Evolutionary conservation across 2,329 filamentous ascomycete species (phyloP), one percentile per base, ranked within the genome.

Genomic region (Dactylonectria macrodidyma): DNA sequence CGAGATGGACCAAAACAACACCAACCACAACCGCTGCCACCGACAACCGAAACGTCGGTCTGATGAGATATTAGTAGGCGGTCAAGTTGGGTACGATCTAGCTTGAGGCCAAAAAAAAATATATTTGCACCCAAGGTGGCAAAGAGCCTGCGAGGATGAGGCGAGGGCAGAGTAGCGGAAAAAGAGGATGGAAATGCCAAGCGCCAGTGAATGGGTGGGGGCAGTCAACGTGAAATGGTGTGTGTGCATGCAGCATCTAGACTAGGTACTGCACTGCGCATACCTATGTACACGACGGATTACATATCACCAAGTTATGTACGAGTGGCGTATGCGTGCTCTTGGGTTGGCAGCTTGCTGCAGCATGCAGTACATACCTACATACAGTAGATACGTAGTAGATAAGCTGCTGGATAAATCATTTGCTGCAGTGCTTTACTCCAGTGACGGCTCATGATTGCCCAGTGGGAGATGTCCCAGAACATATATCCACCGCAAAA

Each of bases 1-100:
- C 62, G 71, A 62, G 65, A 72, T 69, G 60, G 63, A 68, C 62
- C 50, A 69, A 71, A 65, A 71, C 57, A 61, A 62, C 65, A 65
- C 58, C 68, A 60, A 60, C 62, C 59, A 65, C 59, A 52, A 62
- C 69, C 44, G 50, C 51, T 46, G 52, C 30, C 51, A 19, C 59
- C 30, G 34, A 36, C 46, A 62, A 38, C 51, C 60, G 46, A 22
- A 51, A 50, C 47, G 33, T 38, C 56, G 61, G 56, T 64, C 46
- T 57, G 57, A 60, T 58, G 52, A 44, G 46, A 24, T 41, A 47
- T 64, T 22, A 12, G 22, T 26, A 12, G 30, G 19, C 48, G 36
- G 47, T n/a, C 7, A 41, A 41, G 11, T 16, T 16, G 51, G 24
- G 50, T 48, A 22, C 19, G 33, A 14, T n/a, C 26, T 7, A 30